phyloP scores from a whole-genome alignment of 768 basidiomycete species.

The Mycena latifolia region DNA sequence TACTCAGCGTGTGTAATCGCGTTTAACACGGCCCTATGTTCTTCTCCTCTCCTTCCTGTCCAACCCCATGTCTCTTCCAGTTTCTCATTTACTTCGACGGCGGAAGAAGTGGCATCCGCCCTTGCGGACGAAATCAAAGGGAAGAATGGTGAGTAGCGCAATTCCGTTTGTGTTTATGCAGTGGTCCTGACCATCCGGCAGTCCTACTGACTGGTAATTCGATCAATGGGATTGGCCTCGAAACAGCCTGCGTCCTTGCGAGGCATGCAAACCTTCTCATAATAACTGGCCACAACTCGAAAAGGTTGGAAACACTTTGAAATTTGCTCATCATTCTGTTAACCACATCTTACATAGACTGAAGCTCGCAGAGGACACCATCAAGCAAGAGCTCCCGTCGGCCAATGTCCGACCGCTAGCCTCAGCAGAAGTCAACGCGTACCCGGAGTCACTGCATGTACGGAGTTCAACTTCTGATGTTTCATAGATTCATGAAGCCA shows the following conservation, averaged over 20 bases:
- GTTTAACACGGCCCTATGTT: too few relatives aligned
- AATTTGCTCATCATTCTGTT: neutral
- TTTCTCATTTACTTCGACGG: neutral
- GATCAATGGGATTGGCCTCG: slow-evolving; percentile 15
- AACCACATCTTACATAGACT: neutral
- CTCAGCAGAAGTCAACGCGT: slow-evolving; percentile 12
- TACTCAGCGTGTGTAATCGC: too few relatives aligned
- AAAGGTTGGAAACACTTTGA: neutral
- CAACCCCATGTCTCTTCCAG: neutral
- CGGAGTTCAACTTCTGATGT: neutral
- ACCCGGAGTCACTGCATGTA: slow-evolving; percentile 12
- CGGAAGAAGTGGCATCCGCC: neutral
- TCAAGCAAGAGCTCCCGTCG: slow-evolving; percentile 3
- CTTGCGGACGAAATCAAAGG: slow-evolving; percentile 4
- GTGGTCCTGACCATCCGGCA: neutral
- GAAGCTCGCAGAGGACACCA: slow-evolving; percentile 1
- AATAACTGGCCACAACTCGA: slow-evolving; percentile 17
- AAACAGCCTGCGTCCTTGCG: slow-evolving; percentile 18
- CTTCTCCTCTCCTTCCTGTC: too few relatives aligned
- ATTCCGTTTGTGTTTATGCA: neutral
- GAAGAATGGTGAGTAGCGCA: neutral
- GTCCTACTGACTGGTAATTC: slow-evolving; percentile 23
- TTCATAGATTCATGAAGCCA: neutral
- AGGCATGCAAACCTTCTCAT: slow-evolving; percentile 14
- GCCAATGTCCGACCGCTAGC: slow-evolving; percentile 8